These are phyloP conservation scores for Piromyces finnis DNA, from an alignment of 192 early-diverging fungal species.

Conservation along the genomic window DNA sequence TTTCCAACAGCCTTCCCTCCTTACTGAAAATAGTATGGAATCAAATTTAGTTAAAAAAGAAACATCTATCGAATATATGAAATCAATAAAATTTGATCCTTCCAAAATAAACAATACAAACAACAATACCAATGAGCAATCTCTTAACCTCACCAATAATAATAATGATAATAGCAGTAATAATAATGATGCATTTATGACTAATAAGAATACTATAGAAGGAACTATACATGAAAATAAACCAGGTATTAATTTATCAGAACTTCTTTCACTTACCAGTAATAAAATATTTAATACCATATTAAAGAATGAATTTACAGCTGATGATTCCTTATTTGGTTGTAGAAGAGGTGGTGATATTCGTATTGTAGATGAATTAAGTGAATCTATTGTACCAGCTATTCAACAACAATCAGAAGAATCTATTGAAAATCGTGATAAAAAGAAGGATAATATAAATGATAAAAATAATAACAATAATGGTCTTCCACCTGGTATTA, in stretches of 20 bases:
- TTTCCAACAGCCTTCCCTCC: neutral
- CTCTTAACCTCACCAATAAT: too few species aligned
- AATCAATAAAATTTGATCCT: neutral
- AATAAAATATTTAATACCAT: neutral
- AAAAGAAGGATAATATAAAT: neutral
- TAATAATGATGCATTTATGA: neutral
- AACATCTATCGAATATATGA: neutral
- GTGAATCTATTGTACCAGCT: neutral
- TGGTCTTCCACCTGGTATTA: neutral
- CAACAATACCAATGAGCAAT: neutral
- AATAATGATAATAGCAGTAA: neutral
- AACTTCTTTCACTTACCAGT: neutral
- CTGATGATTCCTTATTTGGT: neutral
- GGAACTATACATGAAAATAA: neutral
- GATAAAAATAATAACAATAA: neutral
- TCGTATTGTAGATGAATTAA: neutral
- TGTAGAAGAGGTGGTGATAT: neutral
- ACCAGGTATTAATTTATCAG: neutral
- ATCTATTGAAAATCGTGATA: neutral
- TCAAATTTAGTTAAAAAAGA: neutral
- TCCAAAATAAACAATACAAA: neutral
- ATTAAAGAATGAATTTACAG: neutral
- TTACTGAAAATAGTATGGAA: neutral
- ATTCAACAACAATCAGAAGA: neutral
- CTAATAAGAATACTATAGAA: too few species aligned